Base-by-base conservation (phyloP, 164 flowering plant genomes). In the Magnolia officinalis region DNA sequence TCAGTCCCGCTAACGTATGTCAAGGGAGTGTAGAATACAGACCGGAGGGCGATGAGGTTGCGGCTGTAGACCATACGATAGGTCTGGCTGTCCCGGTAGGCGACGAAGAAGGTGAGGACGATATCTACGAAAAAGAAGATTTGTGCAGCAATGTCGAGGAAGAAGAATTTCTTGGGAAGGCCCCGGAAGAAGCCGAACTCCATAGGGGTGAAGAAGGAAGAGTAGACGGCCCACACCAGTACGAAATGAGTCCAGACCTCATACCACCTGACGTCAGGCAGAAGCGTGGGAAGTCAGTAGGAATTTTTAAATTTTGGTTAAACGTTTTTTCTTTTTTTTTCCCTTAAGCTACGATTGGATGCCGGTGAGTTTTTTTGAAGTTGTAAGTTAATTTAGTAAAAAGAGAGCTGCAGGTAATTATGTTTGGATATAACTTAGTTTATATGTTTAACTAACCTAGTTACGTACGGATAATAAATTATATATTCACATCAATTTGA, bases 181-280 rank as follows among this genome's bases (percentile, higher is more conserved):
- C 99, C 99, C 71, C 94, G 82, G 86, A 96, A 92, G 90, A 96
- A 96, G 2, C 94, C 99, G 70, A 96, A 96, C 87, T 96, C 99
- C 79, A 96, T 26, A 4, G 99, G 99, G 2, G 99, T 96, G 84
- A 96, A 94, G 86, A 89, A 88, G 8, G 98, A 92, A 0, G 99
- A 96, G 84, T 96, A 94, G 0, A 92, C 45, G 45, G 99, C 98
- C 97, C 97, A 94, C 73, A 91, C 0, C 63, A 92, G 82, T 82
- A 94, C 90, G 86, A 94, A 87, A 6, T 82, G 76, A 14, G 81
- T 88, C 99, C 99, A 96, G 16, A 79, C 75, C 55, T 78, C 75
- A 78, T 96, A 94, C 88, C 88, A 94, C 84, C 96, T 96, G 96
- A 89, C 6, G 79, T n/a, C n/a, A 29, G 58, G 19, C n/a, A 19